Evolutionary conservation across 169 alveolate genomes (phyloP).

Genomic region (Cryptosporidium canis): DNA sequence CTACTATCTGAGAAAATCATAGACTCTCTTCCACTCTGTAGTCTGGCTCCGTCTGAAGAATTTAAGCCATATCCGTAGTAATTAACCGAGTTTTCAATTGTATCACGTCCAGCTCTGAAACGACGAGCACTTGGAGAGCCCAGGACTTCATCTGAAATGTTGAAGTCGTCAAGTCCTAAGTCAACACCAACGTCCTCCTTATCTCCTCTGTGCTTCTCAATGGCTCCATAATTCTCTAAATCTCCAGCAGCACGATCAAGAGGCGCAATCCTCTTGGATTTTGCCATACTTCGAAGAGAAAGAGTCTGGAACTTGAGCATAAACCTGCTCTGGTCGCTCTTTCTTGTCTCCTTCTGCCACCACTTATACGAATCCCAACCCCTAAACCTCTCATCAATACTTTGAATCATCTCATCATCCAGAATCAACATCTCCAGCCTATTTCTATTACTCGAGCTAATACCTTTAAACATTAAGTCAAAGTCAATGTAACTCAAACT

Average conservation of each 20-base stretch:
- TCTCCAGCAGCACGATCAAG: background rate
- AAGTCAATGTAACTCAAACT: constrained; percentile 24
- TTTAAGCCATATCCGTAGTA: constrained; percentile 10
- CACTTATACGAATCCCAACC: constrained; percentile 52
- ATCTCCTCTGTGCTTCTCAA: constrained; percentile 47
- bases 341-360: constrained; percentile 20
- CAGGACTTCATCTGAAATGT: background rate
- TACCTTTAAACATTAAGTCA: background rate
- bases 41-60: constrained; percentile 17
- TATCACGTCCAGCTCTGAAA: background rate
- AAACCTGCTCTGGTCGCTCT: constrained; percentile 5
- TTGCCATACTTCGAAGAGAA: background rate
- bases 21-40: constrained; percentile 38
- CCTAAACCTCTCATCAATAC: background rate
- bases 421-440: background rate
- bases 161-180: constrained; percentile 26
- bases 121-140: constrained; percentile 9
- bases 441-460: background rate
- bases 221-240: constrained; percentile 4
- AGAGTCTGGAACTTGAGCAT: background rate
- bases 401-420: background rate
- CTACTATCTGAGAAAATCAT: constrained; percentile 26
- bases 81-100: background rate
- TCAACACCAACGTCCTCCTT: background rate
- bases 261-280: background rate